Percentiles rank a stretch among this genome's conserved stretches.
Evolutionary conservation across 106 monocot species (phyloP).

Genomic region (Acorus calamus): DNA sequence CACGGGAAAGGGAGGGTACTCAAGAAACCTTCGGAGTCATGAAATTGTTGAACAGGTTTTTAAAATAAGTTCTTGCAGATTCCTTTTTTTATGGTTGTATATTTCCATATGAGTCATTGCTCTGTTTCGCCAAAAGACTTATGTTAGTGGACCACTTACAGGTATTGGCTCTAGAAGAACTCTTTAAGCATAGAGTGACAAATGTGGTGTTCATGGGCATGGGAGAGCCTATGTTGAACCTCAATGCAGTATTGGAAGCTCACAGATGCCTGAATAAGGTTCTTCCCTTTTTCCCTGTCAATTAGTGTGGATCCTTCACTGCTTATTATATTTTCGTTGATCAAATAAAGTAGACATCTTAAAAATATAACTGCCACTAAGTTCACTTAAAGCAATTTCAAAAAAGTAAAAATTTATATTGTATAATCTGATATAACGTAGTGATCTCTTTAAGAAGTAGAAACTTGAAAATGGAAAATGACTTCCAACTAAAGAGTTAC

Average conservation of each 20-base stretch:
- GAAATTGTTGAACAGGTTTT: conserved; percentile 93
- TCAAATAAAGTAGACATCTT: too few relatives aligned
- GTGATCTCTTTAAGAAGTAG: too few relatives aligned
- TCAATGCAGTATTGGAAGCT: conserved; percentile 78
- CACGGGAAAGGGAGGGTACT: conserved; percentile 92
- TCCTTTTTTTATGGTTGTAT: not conserved
- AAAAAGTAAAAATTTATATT: too few relatives aligned
- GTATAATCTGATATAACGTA: too few relatives aligned
- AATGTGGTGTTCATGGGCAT: conserved; percentile 99
- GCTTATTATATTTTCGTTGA: not conserved
- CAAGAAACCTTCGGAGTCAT: conserved; percentile 77
- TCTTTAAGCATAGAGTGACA: conserved; percentile 81
- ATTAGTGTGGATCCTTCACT: not conserved
- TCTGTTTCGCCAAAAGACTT: not conserved
- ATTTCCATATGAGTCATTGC: not conserved
- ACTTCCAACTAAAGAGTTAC: too few relatives aligned
- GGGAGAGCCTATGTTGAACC: conserved; percentile 96
- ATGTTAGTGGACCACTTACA: conserved; percentile 8
- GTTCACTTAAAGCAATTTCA: too few relatives aligned
- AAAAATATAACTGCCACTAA: too few relatives aligned
- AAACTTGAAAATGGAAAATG: too few relatives aligned
- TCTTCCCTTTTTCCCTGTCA: not conserved
- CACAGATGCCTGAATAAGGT: conserved; percentile 97
- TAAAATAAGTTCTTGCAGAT: not conserved
- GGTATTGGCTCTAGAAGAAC: conserved; percentile 88